Conservation (phyloP, 2,329 filamentous ascomycete genomes). For the Colletotrichum agaves region DNA sequence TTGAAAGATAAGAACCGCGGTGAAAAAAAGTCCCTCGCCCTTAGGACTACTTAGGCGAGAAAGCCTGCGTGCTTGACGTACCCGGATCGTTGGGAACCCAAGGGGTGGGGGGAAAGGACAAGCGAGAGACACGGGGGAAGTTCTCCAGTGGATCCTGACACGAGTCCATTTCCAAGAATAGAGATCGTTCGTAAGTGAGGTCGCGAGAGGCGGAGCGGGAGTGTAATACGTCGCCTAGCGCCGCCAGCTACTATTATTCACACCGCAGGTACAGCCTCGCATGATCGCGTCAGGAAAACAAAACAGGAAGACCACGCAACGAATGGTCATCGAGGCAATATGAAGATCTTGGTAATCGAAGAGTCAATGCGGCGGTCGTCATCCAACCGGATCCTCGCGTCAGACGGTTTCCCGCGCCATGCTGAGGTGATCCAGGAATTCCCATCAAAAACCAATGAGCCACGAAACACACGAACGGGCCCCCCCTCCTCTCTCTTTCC, state of each 20-base stretch:
- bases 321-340: background rate
- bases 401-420: background rate
- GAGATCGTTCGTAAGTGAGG: background rate
- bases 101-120: too few relatives aligned
- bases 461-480: background rate
- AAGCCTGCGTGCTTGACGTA: too few relatives aligned
- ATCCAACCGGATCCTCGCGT: background rate
- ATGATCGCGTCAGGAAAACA: background rate
- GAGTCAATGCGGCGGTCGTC: background rate
- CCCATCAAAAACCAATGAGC: background rate
- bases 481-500: background rate
- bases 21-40: background rate
- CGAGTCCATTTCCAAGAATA: conserved; percentile 1
- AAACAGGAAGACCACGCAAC: background rate
- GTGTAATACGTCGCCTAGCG: background rate
- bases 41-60: background rate
- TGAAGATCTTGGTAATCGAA: background rate
- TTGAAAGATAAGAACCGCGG: background rate
- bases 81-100: background rate
- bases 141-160: conserved; percentile 11
- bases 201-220: background rate
- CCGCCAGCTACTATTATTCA: background rate
- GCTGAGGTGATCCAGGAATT: background rate
- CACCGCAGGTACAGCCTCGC: conserved; percentile 9
- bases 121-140: background rate